Conservation (phyloP, 495 filamentous ascomycete species). For the Geopyxis carbonaria region DNA sequence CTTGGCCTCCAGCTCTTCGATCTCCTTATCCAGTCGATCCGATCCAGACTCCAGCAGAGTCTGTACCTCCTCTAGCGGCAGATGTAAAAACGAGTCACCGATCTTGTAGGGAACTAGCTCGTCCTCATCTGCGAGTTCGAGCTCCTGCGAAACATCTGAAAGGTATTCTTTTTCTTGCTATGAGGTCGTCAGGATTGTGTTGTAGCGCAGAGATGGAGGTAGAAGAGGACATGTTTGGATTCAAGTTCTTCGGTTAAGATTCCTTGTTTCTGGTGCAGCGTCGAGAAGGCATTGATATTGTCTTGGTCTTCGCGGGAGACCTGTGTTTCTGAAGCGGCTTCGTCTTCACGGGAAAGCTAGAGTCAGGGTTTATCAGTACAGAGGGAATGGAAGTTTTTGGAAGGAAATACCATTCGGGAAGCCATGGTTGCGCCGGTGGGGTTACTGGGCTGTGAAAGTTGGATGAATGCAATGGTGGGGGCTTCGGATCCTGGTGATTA, state of each 20-base stretch:
- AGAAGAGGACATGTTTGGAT: constrained; percentile 48
- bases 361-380: not conserved
- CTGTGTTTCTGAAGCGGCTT: constrained; percentile 58
- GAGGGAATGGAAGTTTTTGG: not conserved
- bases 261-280: constrained; percentile 72
- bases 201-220: not conserved
- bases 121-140: constrained; percentile 92
- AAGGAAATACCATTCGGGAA: constrained; percentile 16
- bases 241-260: constrained; percentile 66
- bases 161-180: constrained; percentile 98
- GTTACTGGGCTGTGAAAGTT: not conserved
- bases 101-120: constrained; percentile 89
- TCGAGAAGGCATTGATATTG: constrained; percentile 95
- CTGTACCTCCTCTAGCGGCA: constrained; percentile 70
- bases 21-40: constrained; percentile 55
- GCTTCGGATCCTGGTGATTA: not conserved
- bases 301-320: constrained; percentile 94
- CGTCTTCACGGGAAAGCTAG: constrained; percentile 86
- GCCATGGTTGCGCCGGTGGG: constrained; percentile 9
- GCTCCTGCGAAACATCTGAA: constrained; percentile 74
- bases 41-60: constrained; percentile 57
- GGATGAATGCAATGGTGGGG: not conserved
- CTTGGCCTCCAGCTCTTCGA: constrained; percentile 57
- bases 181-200: no score
- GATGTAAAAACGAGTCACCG: constrained; percentile 80